A percentile compares a stretch with the other conserved stretches of the same genome.
Evolutionary conservation across 495 filamentous ascomycete genomes (phyloP).

Genomic region (Trichoderma asperelloides): DNA sequence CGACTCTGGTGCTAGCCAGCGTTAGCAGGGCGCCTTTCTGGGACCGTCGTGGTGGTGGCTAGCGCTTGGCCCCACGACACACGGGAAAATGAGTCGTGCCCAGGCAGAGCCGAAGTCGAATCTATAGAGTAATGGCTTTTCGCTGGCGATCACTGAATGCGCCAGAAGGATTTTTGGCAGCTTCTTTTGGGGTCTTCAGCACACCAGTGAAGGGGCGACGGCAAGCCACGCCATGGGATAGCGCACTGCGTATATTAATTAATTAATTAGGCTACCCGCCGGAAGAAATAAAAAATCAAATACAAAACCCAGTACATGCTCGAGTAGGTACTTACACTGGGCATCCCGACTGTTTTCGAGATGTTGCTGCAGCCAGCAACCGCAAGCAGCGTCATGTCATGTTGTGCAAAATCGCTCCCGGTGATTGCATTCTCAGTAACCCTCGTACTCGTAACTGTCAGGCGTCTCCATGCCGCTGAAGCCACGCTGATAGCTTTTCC

Average conservation of each 20-base stretch:
- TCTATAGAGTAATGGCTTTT: not conserved
- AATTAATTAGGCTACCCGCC: not conserved
- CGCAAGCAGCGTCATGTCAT: not conserved
- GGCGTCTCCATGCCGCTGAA: not conserved
- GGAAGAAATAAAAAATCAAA: not conserved
- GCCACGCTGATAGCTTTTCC: not conserved
- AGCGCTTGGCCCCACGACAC: constrained; percentile 4
- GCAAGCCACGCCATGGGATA: not conserved
- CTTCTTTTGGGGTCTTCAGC: not conserved
- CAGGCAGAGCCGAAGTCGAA: not conserved
- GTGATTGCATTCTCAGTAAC: not conserved
- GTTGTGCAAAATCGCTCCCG: not conserved
- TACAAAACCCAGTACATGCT: not conserved
- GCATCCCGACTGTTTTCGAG: not conserved
- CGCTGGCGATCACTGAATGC: not conserved
- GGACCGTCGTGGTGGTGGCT: not conserved
- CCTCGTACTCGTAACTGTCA: not conserved
- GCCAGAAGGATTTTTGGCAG: not conserved
- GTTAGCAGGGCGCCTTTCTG: not conserved
- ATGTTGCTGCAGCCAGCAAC: not conserved
- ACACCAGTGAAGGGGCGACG: not conserved
- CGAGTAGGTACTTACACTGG: not conserved
- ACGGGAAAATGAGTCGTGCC: constrained; percentile 8
- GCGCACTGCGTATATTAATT: not conserved
- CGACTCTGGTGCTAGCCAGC: no score